phyloP scores from a whole-genome alignment of 169 alveolate species.

The Pseudocohnilembus persalinus region DNA sequence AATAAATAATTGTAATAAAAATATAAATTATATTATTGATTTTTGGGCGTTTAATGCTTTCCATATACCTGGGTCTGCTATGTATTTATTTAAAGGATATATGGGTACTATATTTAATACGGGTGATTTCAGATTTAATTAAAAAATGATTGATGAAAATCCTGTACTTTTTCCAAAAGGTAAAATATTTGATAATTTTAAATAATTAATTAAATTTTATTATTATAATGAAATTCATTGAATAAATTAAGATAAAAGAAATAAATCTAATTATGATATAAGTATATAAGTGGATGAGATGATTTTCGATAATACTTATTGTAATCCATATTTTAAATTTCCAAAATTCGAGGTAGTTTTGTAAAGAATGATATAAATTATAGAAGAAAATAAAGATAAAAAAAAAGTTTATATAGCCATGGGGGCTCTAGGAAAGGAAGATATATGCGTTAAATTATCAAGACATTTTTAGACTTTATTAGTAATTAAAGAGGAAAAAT shows the following conservation, averaged over 20 bases:
- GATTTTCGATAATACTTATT: constrained; percentile 76
- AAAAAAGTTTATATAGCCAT: constrained; percentile 54
- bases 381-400: constrained; percentile 49
- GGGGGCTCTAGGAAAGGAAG: constrained; percentile 74
- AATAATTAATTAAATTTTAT: no score
- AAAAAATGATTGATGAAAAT: constrained; percentile 49
- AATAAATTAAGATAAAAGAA: constrained; percentile 3
- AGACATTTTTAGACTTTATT: constrained; percentile 58
- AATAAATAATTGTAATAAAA: background rate
- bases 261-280: constrained; percentile 2
- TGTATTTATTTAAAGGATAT: constrained; percentile 70
- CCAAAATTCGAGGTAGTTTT: constrained; percentile 64
- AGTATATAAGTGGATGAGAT: constrained; percentile 57
- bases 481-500: constrained; percentile 61
- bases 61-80: constrained; percentile 79
- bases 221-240: background rate
- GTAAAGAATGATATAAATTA: constrained; percentile 43
- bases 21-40: constrained; percentile 24
- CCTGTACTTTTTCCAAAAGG: constrained; percentile 41
- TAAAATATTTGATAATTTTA: no score
- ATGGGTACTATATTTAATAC: constrained; percentile 79
- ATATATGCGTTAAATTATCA: constrained; percentile 52
- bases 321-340: constrained; percentile 63
- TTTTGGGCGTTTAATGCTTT: constrained; percentile 58
- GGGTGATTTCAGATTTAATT: constrained; percentile 75